These are phyloP conservation scores for Mycena olivaceomarginata DNA, from an alignment of 768 basidiomycete genomes.

Conservation along the genomic window DNA sequence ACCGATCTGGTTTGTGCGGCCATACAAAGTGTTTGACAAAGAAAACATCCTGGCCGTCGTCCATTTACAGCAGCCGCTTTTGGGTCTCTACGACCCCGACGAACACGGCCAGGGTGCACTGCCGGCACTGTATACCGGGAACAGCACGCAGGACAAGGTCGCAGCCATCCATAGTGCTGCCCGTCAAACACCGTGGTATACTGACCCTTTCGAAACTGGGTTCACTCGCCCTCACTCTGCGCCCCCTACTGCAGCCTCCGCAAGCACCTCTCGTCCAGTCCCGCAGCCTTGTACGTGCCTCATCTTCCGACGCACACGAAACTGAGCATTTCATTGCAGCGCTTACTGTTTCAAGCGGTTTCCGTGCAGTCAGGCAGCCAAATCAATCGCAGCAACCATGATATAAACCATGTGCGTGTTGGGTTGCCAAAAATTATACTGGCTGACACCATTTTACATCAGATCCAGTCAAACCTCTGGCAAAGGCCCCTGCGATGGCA, in stretches of 20 bases:
- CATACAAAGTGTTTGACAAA: background rate
- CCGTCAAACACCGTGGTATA: background rate
- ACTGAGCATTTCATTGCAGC: background rate
- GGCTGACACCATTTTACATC: too few relatives aligned
- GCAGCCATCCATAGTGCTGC: background rate
- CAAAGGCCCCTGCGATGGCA: background rate
- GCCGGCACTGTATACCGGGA: background rate
- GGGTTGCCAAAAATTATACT: too few relatives aligned
- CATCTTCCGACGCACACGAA: background rate
- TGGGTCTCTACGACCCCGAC: background rate
- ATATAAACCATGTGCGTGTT: too few relatives aligned
- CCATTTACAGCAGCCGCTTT: background rate
- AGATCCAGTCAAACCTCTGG: background rate
- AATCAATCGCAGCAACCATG: too few relatives aligned
- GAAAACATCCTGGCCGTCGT: conserved; percentile 3
- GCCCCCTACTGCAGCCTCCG: background rate
- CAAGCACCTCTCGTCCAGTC: background rate
- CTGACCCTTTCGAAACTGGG: background rate
- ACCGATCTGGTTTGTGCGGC: conserved; percentile 11
- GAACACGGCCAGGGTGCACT: background rate
- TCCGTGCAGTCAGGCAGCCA: too few relatives aligned
- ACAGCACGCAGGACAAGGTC: background rate
- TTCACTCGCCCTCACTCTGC: background rate
- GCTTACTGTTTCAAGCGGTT: background rate
- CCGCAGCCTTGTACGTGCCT: too few relatives aligned